phyloP scores from a whole-genome alignment of 2,329 filamentous ascomycete species.

The Nakataea oryzae region DNA sequence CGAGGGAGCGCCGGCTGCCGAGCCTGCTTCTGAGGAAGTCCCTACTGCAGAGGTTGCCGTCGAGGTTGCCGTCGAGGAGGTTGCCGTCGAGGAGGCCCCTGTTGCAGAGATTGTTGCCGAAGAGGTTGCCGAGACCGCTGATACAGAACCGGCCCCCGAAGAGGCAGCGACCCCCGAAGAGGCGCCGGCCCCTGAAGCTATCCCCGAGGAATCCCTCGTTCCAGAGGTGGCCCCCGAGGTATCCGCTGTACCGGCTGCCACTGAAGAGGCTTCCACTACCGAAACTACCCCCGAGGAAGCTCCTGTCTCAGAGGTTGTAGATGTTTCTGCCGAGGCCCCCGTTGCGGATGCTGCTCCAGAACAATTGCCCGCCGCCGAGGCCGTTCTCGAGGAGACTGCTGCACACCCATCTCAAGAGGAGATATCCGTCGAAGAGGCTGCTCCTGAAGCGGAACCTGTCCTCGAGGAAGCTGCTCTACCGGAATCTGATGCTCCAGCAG shows the following conservation, averaged over 20 bases:
- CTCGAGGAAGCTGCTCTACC: not conserved
- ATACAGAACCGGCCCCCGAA: not conserved
- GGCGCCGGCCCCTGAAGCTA: not conserved
- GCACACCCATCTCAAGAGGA: not conserved
- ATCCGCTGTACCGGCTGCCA: not conserved
- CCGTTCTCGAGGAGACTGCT: not conserved
- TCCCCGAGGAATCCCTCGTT: not conserved
- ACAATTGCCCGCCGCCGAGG: not conserved
- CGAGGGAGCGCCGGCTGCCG: not conserved
- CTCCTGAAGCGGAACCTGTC: not conserved
- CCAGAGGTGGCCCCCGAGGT: too few species aligned
- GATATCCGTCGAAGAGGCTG: not conserved
- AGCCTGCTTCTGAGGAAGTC: not conserved
- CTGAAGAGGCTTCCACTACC: slow-evolving; percentile 2
- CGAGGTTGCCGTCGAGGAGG: not conserved
- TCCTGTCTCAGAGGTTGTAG: not conserved
- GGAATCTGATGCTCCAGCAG: not conserved
- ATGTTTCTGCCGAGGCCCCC: not conserved
- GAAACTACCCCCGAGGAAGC: slow-evolving; percentile 3
- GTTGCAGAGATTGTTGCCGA: not conserved
- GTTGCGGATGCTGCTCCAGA: not conserved
- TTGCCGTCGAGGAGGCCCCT: slow-evolving; percentile 3
- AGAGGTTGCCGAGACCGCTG: too few species aligned
- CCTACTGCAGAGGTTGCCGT: not conserved
- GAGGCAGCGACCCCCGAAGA: not conserved